Percentiles rank a stretch among this genome's conserved stretches.
These are phyloP conservation scores for Ophiocordyceps polyrhachis-furcata DNA, from an alignment of 2,329 filamentous ascomycete genomes.

Conservation along the genomic window DNA sequence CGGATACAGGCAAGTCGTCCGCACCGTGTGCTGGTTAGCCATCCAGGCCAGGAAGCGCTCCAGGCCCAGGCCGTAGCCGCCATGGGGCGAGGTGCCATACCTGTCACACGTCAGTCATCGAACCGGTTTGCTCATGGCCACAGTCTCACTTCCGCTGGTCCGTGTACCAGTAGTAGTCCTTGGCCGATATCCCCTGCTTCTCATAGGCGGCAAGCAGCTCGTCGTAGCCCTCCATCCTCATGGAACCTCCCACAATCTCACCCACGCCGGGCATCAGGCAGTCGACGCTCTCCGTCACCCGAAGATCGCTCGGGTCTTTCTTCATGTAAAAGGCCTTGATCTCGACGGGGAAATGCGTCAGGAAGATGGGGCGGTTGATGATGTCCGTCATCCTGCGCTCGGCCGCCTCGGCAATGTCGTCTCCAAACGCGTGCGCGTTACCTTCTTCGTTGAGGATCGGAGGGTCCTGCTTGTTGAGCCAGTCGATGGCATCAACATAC, in stretches of 20 bases:
- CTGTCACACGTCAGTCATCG: constrained; percentile 2
- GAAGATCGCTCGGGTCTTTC: constrained; percentile 56
- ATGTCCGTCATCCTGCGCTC: constrained; percentile 94
- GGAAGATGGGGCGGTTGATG: constrained; percentile 87
- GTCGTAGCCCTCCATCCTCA: constrained; percentile 87
- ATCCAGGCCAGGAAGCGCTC: constrained; percentile 38
- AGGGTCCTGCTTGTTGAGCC: constrained; percentile 65
- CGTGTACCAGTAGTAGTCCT: constrained; percentile 95
- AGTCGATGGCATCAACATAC: constrained; percentile 85
- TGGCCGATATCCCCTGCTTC: constrained; percentile 66
- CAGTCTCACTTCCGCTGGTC: constrained; percentile 60
- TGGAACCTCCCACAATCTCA: constrained; percentile 89
- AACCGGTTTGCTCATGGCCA: no score
- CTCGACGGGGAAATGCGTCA: constrained; percentile 91
- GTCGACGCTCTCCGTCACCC: constrained; percentile 89
- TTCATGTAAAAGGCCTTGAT: constrained; percentile 99
- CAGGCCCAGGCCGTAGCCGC: constrained; percentile 71
- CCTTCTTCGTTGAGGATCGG: constrained; percentile 79
- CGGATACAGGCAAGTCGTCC: constrained; percentile 54
- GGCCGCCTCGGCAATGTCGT: constrained; percentile 94
- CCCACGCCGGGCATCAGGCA: constrained; percentile 77
- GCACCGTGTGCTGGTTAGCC: constrained; percentile 42
- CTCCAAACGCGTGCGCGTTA: constrained; percentile 76
- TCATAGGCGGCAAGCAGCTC: constrained; percentile 80
- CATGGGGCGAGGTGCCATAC: constrained; percentile 80